Percentiles rank a stretch among this genome's conserved stretches.
These are phyloP conservation scores for Apostasia ramifera DNA, from an alignment of 106 monocot species.

Conservation along the genomic window DNA sequence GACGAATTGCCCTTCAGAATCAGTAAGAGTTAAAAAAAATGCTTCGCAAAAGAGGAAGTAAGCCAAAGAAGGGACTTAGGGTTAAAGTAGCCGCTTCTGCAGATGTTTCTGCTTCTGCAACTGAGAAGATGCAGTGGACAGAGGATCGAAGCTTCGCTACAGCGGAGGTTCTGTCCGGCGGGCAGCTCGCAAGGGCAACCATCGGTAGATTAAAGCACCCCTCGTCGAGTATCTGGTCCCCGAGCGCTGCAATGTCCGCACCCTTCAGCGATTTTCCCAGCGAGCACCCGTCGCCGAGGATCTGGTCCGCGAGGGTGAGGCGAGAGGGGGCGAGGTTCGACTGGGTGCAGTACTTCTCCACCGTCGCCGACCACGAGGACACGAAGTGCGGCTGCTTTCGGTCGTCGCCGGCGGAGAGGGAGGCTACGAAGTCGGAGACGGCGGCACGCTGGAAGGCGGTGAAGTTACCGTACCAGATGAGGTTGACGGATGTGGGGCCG, in stretches of 20 bases:
- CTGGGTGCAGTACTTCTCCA: slow-evolving; percentile 18
- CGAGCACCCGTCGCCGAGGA: slow-evolving; percentile 17
- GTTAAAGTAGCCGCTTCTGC: neutral
- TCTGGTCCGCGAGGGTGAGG: slow-evolving; percentile 19
- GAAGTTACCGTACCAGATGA: slow-evolving; percentile 53
- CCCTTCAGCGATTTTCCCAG: slow-evolving; percentile 20
- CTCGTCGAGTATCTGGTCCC: too few relatives aligned
- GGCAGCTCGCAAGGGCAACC: slow-evolving; percentile 15
- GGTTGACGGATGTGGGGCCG: slow-evolving; percentile 30
- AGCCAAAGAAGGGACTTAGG: too few relatives aligned
- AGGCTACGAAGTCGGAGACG: slow-evolving; percentile 34
- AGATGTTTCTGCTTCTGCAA: slow-evolving; percentile 11
- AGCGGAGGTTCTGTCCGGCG: slow-evolving; percentile 13
- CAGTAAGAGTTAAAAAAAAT: too few relatives aligned
- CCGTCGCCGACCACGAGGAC: slow-evolving; percentile 25
- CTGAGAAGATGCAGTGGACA: slow-evolving; percentile 6
- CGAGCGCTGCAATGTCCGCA: slow-evolving; percentile 16
- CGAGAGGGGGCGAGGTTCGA: neutral
- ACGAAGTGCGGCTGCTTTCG: slow-evolving; percentile 14
- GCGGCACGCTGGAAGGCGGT: slow-evolving; percentile 32
- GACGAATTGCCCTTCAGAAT: too few relatives aligned
- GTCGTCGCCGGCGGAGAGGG: slow-evolving; percentile 6
- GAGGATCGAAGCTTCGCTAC: slow-evolving; percentile 7
- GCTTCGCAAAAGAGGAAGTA: too few relatives aligned
- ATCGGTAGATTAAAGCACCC: too few relatives aligned